A percentile compares a stretch with the other conserved stretches of the same genome.
phyloP scores from a whole-genome alignment of 208 protist species.

The Eutreptiella sp. region DNA sequence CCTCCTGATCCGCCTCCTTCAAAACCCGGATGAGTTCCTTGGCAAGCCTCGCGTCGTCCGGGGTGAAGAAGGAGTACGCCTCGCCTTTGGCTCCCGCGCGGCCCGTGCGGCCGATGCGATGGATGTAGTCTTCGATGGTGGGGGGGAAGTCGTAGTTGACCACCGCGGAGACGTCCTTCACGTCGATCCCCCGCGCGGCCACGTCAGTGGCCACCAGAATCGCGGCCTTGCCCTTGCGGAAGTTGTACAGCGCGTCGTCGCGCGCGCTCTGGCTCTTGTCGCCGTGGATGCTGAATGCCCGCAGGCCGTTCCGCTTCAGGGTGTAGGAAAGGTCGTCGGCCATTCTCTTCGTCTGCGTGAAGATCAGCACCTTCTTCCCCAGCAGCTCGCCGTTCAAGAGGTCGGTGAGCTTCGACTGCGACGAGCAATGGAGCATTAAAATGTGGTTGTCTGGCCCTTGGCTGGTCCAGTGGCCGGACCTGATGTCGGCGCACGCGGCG shows the following conservation, averaged over 20 bases:
- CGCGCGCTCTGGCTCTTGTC: conserved; percentile 41
- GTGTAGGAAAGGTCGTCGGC: no score
- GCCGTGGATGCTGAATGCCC: conserved; percentile 57
- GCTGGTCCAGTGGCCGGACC: no score
- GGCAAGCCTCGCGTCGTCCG: background rate
- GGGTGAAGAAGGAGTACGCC: conserved; percentile 20
- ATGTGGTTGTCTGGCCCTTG: no score
- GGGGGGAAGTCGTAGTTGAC: conserved; percentile 89
- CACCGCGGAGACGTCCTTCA: conserved; percentile 80
- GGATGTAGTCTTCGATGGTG: conserved; percentile 77
- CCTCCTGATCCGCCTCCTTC: conserved; percentile 6
- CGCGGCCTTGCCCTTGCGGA: conserved; percentile 33
- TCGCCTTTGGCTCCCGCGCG: conserved; percentile 46
- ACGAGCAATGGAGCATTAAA: no score
- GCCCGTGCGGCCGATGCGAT: conserved; percentile 75
- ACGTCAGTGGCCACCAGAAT: conserved; percentile 41
- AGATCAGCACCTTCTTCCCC: no score
- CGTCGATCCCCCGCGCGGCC: conserved; percentile 47
- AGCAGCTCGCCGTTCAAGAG: no score
- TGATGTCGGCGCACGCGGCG: no score
- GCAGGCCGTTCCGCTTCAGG: no score
- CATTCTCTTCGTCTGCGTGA: no score
- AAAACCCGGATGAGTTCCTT: conserved; percentile 4
- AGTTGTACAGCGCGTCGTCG: conserved; percentile 34
- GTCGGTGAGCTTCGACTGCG: no score